Conservation (phyloP, 306 rosid genomes). For the Rubus parviflorus region DNA sequence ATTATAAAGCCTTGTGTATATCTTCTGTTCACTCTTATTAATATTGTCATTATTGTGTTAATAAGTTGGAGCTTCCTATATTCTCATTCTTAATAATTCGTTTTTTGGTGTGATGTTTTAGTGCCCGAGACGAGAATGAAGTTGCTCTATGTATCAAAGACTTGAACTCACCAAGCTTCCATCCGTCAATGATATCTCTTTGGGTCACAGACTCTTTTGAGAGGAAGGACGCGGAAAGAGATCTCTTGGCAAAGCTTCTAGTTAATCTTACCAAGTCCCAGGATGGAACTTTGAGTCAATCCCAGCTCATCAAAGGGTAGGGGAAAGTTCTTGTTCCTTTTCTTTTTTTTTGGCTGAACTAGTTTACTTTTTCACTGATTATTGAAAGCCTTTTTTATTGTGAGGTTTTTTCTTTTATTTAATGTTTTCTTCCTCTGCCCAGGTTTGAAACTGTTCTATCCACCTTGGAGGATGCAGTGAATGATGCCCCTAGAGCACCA, state of each 20-base stretch:
- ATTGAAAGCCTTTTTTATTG: background rate
- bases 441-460: conserved; percentile 71
- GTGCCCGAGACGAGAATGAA: conserved; percentile 92
- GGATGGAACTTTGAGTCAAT: conserved; percentile 52
- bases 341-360: background rate
- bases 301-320: conserved; percentile 77
- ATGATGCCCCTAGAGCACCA: conserved; percentile 84
- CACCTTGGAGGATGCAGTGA: conserved; percentile 74
- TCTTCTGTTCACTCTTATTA: background rate
- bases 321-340: background rate
- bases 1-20: background rate
- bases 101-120: conserved; percentile 28
- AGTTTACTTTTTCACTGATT: background rate
- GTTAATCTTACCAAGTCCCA: conserved; percentile 56
- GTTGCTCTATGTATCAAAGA: conserved; percentile 71
- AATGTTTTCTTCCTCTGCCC: conserved; percentile 15
- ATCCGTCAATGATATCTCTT: conserved; percentile 73
- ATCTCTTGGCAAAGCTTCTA: conserved; percentile 64
- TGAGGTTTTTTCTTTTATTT: background rate
- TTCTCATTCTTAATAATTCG: background rate
- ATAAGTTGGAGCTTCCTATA: background rate
- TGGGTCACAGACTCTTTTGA: conserved; percentile 91
- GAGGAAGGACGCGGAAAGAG: conserved; percentile 73
- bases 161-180: conserved; percentile 73
- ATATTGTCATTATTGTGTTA: too few species aligned